These are phyloP conservation scores for Loxodes magnus DNA, from an alignment of 73 alveolate species.

Conservation along the genomic window DNA sequence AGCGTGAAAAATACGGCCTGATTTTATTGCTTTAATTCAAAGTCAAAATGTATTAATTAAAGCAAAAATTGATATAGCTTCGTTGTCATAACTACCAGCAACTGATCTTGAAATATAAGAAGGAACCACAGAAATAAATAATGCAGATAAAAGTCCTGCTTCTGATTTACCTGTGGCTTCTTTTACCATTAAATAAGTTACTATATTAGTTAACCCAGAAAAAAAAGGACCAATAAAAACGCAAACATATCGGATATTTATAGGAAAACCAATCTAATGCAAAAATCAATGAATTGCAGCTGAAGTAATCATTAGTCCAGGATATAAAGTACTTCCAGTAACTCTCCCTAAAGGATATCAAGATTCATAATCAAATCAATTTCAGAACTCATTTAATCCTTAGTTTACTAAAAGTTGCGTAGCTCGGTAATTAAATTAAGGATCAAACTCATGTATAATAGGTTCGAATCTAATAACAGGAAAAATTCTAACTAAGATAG, in stretches of 20 bases:
- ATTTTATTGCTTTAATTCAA: slow-evolving; percentile 65
- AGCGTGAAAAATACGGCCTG: slow-evolving; percentile 54
- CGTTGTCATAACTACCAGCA: slow-evolving; percentile 98
- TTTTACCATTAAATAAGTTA: slow-evolving; percentile 91
- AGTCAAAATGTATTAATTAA: slow-evolving; percentile 70
- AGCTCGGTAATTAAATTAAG: slow-evolving; percentile 96
- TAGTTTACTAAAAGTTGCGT: slow-evolving; percentile 82
- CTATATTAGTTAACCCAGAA: slow-evolving; percentile 88
- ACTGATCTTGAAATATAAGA: slow-evolving; percentile 92
- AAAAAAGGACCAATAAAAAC: slow-evolving; percentile 97
- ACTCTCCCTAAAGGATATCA: slow-evolving; percentile 99
- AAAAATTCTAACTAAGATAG: slow-evolving; percentile 84
- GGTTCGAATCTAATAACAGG: slow-evolving; percentile 92
- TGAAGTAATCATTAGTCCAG: slow-evolving; percentile 96
- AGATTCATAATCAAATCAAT: slow-evolving; percentile 96
- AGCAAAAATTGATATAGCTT: slow-evolving; percentile 84
- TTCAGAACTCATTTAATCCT: slow-evolving; percentile 95
- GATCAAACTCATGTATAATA: slow-evolving; percentile 98
- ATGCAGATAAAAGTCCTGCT: slow-evolving; percentile 95
- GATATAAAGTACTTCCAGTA: slow-evolving; percentile 97
- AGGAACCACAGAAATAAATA: slow-evolving; percentile 94
- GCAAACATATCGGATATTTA: slow-evolving; percentile 95
- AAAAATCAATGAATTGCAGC: slow-evolving; percentile 81
- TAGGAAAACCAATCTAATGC: slow-evolving; percentile 82
- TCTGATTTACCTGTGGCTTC: slow-evolving; percentile 95